A percentile compares a stretch with the other conserved stretches of the same genome.
These are phyloP conservation scores for Chytriomyces hyalinus DNA, from an alignment of 192 early-diverging fungal genomes.

Conservation along the genomic window DNA sequence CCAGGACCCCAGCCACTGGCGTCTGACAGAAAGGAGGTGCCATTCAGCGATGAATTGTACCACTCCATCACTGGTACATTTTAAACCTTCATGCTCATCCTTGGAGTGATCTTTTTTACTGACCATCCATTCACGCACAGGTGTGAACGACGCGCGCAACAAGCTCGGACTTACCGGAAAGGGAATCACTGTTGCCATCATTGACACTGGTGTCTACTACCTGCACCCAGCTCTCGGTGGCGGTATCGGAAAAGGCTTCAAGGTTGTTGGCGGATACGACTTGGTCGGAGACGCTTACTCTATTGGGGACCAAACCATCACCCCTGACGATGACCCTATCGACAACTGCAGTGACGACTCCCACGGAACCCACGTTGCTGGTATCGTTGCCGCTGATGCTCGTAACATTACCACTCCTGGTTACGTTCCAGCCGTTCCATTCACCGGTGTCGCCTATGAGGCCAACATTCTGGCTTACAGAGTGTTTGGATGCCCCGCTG, in stretches of 20 bases:
- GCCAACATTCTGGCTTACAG: constrained; percentile 81
- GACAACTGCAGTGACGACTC: constrained; percentile 46
- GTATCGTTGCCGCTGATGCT: constrained; percentile 52
- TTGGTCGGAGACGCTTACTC: constrained; percentile 51
- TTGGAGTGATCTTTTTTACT: too few species aligned
- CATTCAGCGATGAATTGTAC: too few species aligned
- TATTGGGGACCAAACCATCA: neutral
- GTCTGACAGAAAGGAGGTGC: neutral
- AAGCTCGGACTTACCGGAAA: constrained; percentile 47
- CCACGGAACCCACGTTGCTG: constrained; percentile 61
- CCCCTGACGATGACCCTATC: constrained; percentile 51
- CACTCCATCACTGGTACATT: too few species aligned
- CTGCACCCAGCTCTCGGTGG: constrained; percentile 59
- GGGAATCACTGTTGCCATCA: constrained; percentile 55
- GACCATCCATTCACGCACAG: too few species aligned
- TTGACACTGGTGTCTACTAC: constrained; percentile 60
- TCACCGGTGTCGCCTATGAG: constrained; percentile 80
- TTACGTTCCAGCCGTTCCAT: constrained; percentile 21
- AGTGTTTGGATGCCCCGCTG: constrained; percentile 60
- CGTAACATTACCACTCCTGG: constrained; percentile 26
- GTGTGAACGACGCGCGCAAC: constrained; percentile 35
- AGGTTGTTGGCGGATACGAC: constrained; percentile 46
- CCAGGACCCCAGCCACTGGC: neutral
- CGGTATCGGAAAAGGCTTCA: constrained; percentile 44
- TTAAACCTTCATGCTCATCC: too few species aligned